Base-by-base conservation (phyloP, 257 asterid species). In the Capsicum pubescens region DNA sequence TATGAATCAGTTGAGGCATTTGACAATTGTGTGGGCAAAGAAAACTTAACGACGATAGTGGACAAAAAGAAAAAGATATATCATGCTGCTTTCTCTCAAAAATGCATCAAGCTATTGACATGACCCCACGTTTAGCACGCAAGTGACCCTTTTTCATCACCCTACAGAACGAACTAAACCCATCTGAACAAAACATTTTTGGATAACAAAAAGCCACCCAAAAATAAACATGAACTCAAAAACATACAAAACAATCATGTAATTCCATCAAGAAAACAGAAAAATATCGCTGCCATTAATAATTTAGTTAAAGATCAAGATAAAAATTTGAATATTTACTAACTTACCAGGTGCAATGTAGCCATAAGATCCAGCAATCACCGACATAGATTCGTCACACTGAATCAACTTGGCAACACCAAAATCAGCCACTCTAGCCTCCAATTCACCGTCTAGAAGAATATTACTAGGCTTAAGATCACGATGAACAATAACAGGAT, bases 281-380 rank as follows among this genome's bases (percentile, higher is more conserved):
- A 46, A 76, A 52, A 52, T 50, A 21, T 21, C 21, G 19, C 2
- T 7, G 56, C 42, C 6, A 39, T 19, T 21, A 44, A 48, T 35
- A n/a, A 59, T 14, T 12, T 13, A 19, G 69, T 4, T 8, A 32
- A 80, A 32, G 8, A 79, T 3, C 44, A 39, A 21, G 3, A n/a
- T 61, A 19, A 58, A 7, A 19, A 5, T 12, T 9, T 8, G 4
- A 6, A 0, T 61, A 44, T 26, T 26, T 26, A 26, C 32, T 26
- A 26, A 48, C 60, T 35, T 72, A 95, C 99, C 99, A 36, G 99
- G 99, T 0, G 99, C 99, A 67, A 96, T 96, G 92, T 94, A 96
- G 77, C 99, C 99, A 17, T 93, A 96, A 1, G 98, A 94, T 82
- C 99, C 99, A 0, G 99, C 99, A 70, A 96, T 89, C 4, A 95